Percentiles rank a stretch among this genome's conserved stretches.
These are phyloP conservation scores for Oidiodendron maius DNA, from an alignment of 495 filamentous ascomycete species.

Conservation along the genomic window DNA sequence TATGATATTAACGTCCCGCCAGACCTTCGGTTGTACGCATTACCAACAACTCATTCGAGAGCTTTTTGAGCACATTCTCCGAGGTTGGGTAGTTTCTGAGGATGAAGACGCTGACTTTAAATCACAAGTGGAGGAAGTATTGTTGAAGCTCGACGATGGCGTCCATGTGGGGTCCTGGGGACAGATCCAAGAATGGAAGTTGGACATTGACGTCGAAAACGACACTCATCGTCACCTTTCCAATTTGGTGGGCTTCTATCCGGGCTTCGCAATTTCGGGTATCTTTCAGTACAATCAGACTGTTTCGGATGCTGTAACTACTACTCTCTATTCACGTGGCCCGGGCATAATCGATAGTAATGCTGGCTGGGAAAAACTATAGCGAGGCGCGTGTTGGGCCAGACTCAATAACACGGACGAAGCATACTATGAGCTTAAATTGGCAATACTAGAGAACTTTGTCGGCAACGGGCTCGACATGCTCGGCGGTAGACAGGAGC, in stretches of 20 bases:
- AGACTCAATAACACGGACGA: constrained; percentile 38
- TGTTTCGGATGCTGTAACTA: constrained; percentile 34
- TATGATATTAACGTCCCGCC: too few relatives aligned
- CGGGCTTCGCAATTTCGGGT: constrained; percentile 42
- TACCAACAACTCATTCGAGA: constrained; percentile 44
- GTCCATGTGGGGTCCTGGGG: constrained; percentile 42
- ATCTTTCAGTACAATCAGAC: constrained; percentile 24
- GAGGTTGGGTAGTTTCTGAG: constrained; percentile 8
- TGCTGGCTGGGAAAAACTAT: constrained; percentile 51
- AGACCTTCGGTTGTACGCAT: constrained; percentile 46
- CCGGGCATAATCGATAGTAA: constrained; percentile 37
- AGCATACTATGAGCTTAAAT: constrained; percentile 37
- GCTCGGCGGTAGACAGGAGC: constrained; percentile 28
- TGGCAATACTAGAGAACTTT: constrained; percentile 31
- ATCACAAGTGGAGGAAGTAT: constrained; percentile 19
- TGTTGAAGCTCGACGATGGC: constrained; percentile 37
- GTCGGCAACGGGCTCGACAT: constrained; percentile 40
- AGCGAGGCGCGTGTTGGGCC: constrained; percentile 44
- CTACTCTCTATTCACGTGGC: constrained; percentile 34
- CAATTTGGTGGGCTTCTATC: constrained; percentile 47
- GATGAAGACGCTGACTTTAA: constrained; percentile 26
- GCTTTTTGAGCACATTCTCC: constrained; percentile 35
- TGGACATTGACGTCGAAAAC: constrained; percentile 35
- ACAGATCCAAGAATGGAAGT: constrained; percentile 48
- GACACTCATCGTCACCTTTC: constrained; percentile 48